phyloP scores from a whole-genome alignment of 2,329 filamentous ascomycete genomes.

The Aspergillus sp. region DNA sequence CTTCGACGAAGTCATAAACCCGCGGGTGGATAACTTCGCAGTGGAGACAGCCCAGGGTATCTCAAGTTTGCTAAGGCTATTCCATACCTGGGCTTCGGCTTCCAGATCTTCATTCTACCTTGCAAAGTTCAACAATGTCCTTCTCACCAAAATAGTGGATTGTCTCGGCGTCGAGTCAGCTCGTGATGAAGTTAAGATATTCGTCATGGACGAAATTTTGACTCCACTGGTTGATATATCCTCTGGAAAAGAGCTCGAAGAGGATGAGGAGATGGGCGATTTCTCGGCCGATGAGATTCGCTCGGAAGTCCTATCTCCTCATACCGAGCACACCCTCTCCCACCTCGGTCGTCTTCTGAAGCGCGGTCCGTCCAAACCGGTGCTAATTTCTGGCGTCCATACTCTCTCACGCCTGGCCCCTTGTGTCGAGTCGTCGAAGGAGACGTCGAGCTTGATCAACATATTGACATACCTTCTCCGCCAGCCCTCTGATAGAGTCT shows the following conservation, averaged over 20 bases:
- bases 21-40: constrained; percentile 74
- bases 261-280: constrained; percentile 47
- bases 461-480: constrained; percentile 79
- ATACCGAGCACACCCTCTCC: constrained; percentile 65
- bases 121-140: constrained; percentile 55
- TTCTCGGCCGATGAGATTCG: constrained; percentile 41
- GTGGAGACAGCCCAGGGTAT: constrained; percentile 86
- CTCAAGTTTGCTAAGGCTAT: constrained; percentile 76
- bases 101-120: constrained; percentile 69
- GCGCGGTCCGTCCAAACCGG: constrained; percentile 64
- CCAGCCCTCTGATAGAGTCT: constrained; percentile 81
- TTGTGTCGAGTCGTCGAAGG: constrained; percentile 60
- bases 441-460: constrained; percentile 74
- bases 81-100: constrained; percentile 76
- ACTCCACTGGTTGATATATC: constrained; percentile 65
- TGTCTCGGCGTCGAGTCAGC: constrained; percentile 70
- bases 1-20: constrained; percentile 72
- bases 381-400: constrained; percentile 77
- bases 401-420: constrained; percentile 74
- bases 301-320: constrained; percentile 47
- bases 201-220: constrained; percentile 72
- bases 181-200: constrained; percentile 83
- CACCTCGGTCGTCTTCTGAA: constrained; percentile 55
- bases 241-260: constrained; percentile 51
- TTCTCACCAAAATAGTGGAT: constrained; percentile 71